phyloP scores from a whole-genome alignment of 106 monocot species.

The Hemerocallis citrina region DNA sequence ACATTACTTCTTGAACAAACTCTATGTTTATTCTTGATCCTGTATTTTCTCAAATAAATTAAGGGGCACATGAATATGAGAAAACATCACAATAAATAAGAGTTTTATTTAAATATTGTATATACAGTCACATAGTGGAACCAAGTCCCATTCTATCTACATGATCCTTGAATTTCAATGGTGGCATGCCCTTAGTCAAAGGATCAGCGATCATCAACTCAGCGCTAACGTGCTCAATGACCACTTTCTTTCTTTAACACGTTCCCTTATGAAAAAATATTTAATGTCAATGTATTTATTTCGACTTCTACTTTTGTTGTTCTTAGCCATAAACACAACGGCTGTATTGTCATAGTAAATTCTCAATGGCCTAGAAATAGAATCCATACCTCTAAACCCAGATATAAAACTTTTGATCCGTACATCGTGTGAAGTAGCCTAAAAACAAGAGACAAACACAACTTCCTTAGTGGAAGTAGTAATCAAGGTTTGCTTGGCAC shows the following conservation, averaged over 20 bases:
- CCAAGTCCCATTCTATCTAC: background rate
- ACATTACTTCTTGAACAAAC: too few relatives aligned
- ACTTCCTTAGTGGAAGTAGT: background rate
- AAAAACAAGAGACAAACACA: background rate
- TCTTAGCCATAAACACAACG: background rate
- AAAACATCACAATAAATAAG: too few relatives aligned
- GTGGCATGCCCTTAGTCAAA: slow-evolving; percentile 6
- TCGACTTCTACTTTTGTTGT: slow-evolving; percentile 2
- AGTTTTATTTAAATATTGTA: too few relatives aligned
- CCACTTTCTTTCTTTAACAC: background rate
- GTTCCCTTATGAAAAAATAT: background rate
- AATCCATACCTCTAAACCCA: background rate
- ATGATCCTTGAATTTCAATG: background rate
- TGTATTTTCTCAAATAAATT: too few relatives aligned
- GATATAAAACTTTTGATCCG: background rate
- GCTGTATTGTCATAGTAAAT: background rate
- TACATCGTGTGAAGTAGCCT: background rate
- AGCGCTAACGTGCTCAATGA: background rate
- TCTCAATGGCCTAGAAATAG: background rate
- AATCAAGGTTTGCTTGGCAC: background rate
- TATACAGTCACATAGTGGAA: too few relatives aligned
- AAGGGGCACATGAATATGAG: too few relatives aligned
- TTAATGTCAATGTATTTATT: slow-evolving; percentile 9
- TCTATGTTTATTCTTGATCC: too few relatives aligned
- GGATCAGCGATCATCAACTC: slow-evolving; percentile 8